phyloP scores from a whole-genome alignment of 1,284 basidiomycete species.

The Pterulicium gracile region DNA sequence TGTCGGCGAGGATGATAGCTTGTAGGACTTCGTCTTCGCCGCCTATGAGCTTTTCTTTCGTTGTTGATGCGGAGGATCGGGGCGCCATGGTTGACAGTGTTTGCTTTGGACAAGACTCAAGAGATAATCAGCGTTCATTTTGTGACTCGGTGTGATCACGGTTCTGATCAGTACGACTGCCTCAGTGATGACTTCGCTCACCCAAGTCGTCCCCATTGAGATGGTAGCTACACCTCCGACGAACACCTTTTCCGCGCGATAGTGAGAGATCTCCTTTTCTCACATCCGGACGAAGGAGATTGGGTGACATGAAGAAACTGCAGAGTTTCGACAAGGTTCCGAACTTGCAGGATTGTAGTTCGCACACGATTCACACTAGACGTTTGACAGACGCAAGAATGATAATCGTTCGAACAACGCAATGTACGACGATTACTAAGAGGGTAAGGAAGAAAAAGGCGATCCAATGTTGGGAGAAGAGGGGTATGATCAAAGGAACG shows the following conservation, averaged over 20 bases:
- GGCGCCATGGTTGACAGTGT: conserved; percentile 45
- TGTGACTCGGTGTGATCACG: background rate
- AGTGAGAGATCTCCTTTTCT: no score
- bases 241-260: no score
- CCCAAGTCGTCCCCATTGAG: no score
- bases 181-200: no score
- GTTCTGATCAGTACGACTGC: no score
- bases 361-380: background rate
- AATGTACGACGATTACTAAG: conserved; percentile 1
- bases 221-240: no score
- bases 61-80: conserved; percentile 33
- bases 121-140: conserved; percentile 1
- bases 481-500: conserved; percentile 25
- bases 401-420: background rate
- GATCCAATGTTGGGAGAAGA: conserved; percentile 19
- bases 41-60: conserved; percentile 51
- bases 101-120: conserved; percentile 3
- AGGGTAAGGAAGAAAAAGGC: conserved; percentile 9
- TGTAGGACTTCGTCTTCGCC: conserved; percentile 78
- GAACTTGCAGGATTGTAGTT: no score
- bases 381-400: background rate
- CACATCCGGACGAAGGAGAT: no score
- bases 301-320: no score
- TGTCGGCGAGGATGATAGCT: conserved; percentile 90
- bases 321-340: no score